These are phyloP conservation scores for Tetrastigma voinierianum DNA, from an alignment of 164 flowering plant genomes.

Conservation along the genomic window DNA sequence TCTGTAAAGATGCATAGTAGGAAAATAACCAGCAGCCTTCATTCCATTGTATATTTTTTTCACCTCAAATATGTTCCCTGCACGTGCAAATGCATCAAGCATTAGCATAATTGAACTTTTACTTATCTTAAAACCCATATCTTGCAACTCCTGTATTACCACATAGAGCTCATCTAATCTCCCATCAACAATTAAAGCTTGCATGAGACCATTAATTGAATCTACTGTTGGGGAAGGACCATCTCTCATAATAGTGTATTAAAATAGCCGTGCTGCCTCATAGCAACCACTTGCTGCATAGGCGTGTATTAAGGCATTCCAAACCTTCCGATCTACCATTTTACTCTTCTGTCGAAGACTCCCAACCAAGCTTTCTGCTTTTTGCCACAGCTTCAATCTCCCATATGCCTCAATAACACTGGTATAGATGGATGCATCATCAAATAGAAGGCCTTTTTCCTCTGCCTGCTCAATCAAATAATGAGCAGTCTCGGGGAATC, in stretches of 20 bases:
- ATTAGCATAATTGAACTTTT: conserved; percentile 84
- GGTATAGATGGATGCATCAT: conserved; percentile 41
- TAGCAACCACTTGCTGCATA: conserved; percentile 89
- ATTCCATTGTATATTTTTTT: conserved; percentile 91
- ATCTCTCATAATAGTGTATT: conserved; percentile 85
- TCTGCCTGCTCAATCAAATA: conserved; percentile 59
- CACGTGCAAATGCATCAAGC: conserved; percentile 92
- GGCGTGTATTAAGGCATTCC: conserved; percentile 85
- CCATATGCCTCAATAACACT: conserved; percentile 74
- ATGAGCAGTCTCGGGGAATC: conserved; percentile 89
- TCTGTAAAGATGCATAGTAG: conserved; percentile 89
- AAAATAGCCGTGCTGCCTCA: conserved; percentile 89
- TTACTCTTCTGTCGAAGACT: conserved; percentile 40
- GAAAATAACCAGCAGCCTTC: conserved; percentile 95
- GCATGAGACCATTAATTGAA: conserved; percentile 76
- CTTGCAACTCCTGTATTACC: conserved; percentile 87
- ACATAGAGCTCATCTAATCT: conserved; percentile 89
- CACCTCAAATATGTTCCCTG: conserved; percentile 79
- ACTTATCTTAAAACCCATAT: conserved; percentile 90
- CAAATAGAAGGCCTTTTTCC: conserved; percentile 35
- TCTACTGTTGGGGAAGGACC: conserved; percentile 90
- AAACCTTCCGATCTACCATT: conserved; percentile 65
- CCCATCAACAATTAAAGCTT: conserved; percentile 76
- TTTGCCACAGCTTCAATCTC: conserved; percentile 62
- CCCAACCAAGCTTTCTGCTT: conserved; percentile 77